Evolutionary conservation across 2,329 filamentous ascomycete species (phyloP), one percentile per base, ranked within the genome.

Genomic region (Phaeophleospora eucalypticola): DNA sequence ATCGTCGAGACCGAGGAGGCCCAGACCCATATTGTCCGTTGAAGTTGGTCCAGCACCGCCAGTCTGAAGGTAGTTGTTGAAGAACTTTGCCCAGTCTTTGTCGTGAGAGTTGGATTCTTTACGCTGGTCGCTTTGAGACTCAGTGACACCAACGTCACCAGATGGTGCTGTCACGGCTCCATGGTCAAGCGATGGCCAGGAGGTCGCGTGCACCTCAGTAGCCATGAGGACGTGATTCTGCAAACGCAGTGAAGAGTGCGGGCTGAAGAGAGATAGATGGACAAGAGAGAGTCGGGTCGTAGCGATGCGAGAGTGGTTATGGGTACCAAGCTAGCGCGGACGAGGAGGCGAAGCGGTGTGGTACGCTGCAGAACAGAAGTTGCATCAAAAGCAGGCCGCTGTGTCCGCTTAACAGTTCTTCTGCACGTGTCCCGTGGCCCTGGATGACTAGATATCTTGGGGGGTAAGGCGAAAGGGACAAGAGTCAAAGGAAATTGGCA

Each of bases 331-430:
- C 40, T 42, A 42, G 12, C 34, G 42, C 37, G 41, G 47, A 45
- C 48, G 46, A 47, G 44, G 42, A 47, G 57, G 47, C 46, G 51
- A 45, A 48, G 55, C 55, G 51, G 51, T 54, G 53, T 59, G 34
- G 57, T 50, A 59, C 57, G 43, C 47, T 47, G 42, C 37, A 49
- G 45, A 54, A 46, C 41, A 29, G 24, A 19, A 37, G 36, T 16
- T 37, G 36, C 49, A 46, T 52, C 43, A 40, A 54, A 48, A 44
- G 45, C 45, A 43, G 47, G 42, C 35, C 48, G 36, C 12, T 29
- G 24, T 42, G 53, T 52, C 49, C 41, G 46, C 46, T 51, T 47
- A 51, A 51, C 52, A 48, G 42, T 45, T 37, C 18, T 49, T 41
- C 38, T 46, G 46, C 51, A 47, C 45, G 43, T 47, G 52, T 47